phyloP scores from a whole-genome alignment of 2,329 filamentous ascomycete genomes.

The Neodidymelliopsis sp. region DNA sequence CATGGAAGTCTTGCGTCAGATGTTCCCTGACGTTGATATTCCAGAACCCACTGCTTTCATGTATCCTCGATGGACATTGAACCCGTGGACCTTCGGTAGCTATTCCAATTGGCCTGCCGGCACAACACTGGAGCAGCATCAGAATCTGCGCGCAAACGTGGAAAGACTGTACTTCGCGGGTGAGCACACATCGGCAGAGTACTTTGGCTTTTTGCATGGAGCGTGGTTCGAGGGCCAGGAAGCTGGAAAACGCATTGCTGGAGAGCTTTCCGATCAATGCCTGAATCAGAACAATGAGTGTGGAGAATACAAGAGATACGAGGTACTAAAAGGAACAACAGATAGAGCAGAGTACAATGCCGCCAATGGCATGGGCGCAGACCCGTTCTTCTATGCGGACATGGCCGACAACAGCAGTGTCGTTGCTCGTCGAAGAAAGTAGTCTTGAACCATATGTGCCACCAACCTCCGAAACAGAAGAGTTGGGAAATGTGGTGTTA shows the following conservation, averaged over 20 bases:
- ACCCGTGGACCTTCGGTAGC: conserved; percentile 64
- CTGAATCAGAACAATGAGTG: conserved; percentile 34
- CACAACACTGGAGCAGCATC: conserved; percentile 69
- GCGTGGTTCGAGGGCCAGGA: conserved; percentile 49
- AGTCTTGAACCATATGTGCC: too few species aligned
- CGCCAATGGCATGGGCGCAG: conserved; percentile 40
- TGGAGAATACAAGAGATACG: conserved; percentile 38
- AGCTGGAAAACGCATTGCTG: conserved; percentile 42
- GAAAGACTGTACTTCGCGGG: conserved; percentile 70
- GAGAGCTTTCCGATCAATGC: conserved; percentile 35
- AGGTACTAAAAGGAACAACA: conserved; percentile 43
- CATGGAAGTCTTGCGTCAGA: conserved; percentile 64
- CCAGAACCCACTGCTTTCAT: conserved; percentile 67
- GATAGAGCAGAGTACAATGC: conserved; percentile 36
- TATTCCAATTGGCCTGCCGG: conserved; percentile 74
- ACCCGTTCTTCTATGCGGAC: conserved; percentile 34
- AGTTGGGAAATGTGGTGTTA: too few species aligned
- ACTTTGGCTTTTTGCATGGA: conserved; percentile 70
- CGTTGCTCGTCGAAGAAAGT: conserved; percentile 4
- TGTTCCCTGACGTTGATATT: conserved; percentile 66
- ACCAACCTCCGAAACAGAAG: too few species aligned
- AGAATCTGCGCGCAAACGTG: conserved; percentile 72
- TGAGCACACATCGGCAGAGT: conserved; percentile 68
- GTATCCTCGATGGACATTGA: conserved; percentile 66
- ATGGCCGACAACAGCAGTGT: background rate